Evolutionary conservation across 2,329 filamentous ascomycete species (phyloP).

Genomic region (Albifimbria verrucaria): DNA sequence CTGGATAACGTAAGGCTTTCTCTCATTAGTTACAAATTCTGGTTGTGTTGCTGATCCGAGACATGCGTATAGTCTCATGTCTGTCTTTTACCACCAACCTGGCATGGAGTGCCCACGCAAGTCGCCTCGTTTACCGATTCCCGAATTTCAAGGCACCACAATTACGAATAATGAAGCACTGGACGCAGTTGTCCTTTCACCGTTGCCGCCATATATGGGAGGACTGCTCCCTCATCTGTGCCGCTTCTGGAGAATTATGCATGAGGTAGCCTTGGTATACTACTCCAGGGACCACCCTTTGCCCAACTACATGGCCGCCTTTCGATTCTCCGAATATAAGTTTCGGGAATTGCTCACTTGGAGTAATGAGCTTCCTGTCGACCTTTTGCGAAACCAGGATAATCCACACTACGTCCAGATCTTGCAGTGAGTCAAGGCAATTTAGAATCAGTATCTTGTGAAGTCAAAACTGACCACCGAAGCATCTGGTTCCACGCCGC

Average conservation of each 20-base stretch:
- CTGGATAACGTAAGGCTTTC: slow-evolving; percentile 19
- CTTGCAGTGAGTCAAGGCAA: background rate
- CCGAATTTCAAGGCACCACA: background rate
- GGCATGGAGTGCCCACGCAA: slow-evolving; percentile 16
- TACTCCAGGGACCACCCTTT: slow-evolving; percentile 9
- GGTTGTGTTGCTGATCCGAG: background rate
- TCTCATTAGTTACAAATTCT: no score
- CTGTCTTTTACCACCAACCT: slow-evolving; percentile 29
- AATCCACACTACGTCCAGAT: background rate
- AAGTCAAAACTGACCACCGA: background rate
- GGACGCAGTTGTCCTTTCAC: background rate
- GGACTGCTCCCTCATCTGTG: slow-evolving; percentile 25
- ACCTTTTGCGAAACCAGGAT: background rate
- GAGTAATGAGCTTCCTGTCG: background rate
- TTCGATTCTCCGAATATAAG: slow-evolving; percentile 27
- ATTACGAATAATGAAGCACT: background rate
- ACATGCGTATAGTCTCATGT: slow-evolving; percentile 7
- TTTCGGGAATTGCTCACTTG: background rate
- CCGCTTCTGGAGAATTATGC: slow-evolving; percentile 29
- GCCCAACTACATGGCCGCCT: slow-evolving; percentile 6
- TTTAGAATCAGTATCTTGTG: background rate
- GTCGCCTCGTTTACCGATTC: slow-evolving; percentile 11
- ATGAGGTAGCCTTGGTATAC: slow-evolving; percentile 21
- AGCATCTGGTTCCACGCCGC: slow-evolving; percentile 19
- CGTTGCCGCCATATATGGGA: slow-evolving; percentile 14